phyloP scores from a whole-genome alignment of 352 stramenopile species.

The Phytopythium sindhum region DNA sequence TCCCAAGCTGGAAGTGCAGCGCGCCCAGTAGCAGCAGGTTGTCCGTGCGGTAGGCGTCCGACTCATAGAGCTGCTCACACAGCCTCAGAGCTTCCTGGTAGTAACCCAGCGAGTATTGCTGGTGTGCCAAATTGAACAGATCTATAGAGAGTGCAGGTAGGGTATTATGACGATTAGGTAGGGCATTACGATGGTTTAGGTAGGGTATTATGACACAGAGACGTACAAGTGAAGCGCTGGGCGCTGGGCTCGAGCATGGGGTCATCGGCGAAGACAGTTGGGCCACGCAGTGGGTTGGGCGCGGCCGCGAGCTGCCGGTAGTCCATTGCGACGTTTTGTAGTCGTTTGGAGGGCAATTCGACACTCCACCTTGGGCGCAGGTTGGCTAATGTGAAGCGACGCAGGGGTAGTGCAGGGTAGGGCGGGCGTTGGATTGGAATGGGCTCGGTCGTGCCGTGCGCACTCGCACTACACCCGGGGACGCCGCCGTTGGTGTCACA shows the following conservation, averaged over 20 bases:
- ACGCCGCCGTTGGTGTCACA: neutral
- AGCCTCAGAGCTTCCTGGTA: conserved; percentile 82
- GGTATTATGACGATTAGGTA: neutral
- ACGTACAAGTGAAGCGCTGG: conserved; percentile 73
- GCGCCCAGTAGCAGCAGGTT: conserved; percentile 92
- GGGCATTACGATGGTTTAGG: neutral
- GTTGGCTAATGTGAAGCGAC: conserved; percentile 5
- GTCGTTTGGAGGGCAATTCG: too few relatives aligned
- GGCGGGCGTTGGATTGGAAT: too few relatives aligned
- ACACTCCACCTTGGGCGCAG: neutral
- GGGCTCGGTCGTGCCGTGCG: neutral
- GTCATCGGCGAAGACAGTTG: conserved; percentile 20
- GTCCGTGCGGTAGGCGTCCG: conserved; percentile 85
- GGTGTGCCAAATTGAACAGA: conserved; percentile 72
- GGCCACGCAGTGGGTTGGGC: conserved; percentile 16
- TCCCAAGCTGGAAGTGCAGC: conserved; percentile 92
- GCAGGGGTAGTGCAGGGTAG: too few relatives aligned
- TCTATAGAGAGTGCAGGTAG: too few relatives aligned
- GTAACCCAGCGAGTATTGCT: conserved; percentile 86
- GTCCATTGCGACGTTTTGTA: conserved; percentile 4
- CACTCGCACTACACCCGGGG: too few relatives aligned
- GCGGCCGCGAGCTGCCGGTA: conserved; percentile 18
- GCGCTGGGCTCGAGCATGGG: conserved; percentile 36
- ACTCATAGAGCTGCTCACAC: conserved; percentile 89
- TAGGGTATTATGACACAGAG: neutral